These are phyloP conservation scores for Cinnamomum chago DNA, from an alignment of 164 flowering plant species.

Conservation along the genomic window DNA sequence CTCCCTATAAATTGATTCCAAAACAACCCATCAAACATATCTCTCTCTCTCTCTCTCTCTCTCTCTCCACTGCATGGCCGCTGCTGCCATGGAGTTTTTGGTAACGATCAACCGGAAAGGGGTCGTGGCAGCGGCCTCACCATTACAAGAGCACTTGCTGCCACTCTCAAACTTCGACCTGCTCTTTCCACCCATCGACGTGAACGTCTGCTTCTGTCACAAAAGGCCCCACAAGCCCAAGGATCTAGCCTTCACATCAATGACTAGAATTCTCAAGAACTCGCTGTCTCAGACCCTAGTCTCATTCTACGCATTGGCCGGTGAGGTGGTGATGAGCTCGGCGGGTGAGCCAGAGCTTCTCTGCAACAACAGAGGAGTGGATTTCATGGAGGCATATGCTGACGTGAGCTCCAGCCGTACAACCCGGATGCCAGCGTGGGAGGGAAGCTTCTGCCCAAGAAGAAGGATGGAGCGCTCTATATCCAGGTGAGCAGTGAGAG, in stretches of 20 bases:
- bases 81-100: too few species aligned
- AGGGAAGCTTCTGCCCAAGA: slow-evolving; percentile 34
- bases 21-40: too few species aligned
- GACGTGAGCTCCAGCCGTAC: slow-evolving; percentile 31
- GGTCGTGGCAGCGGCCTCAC: background rate
- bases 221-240: background rate
- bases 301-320: slow-evolving; percentile 24
- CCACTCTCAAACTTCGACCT: slow-evolving; percentile 42
- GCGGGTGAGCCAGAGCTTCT: slow-evolving; percentile 24
- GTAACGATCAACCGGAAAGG: too few species aligned
- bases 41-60: too few species aligned
- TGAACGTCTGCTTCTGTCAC: slow-evolving; percentile 35
- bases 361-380: slow-evolving; percentile 43
- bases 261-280: slow-evolving; percentile 18
- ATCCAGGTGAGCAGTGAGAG: slow-evolving; percentile 15
- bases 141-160: slow-evolving; percentile 32
- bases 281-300: slow-evolving; percentile 19
- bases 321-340: slow-evolving; percentile 22
- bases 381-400: slow-evolving; percentile 36
- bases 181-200: slow-evolving; percentile 33
- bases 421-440: slow-evolving; percentile 36
- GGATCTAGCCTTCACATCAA: slow-evolving; percentile 5
- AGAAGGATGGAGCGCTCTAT: slow-evolving; percentile 31
- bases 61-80: too few species aligned
- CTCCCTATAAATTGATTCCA: too few species aligned